Percentiles rank a stretch among this genome's conserved stretches.
These are phyloP conservation scores for Debaryomyces castellii DNA, from an alignment of 805 yeast genomes.

Conservation along the genomic window DNA sequence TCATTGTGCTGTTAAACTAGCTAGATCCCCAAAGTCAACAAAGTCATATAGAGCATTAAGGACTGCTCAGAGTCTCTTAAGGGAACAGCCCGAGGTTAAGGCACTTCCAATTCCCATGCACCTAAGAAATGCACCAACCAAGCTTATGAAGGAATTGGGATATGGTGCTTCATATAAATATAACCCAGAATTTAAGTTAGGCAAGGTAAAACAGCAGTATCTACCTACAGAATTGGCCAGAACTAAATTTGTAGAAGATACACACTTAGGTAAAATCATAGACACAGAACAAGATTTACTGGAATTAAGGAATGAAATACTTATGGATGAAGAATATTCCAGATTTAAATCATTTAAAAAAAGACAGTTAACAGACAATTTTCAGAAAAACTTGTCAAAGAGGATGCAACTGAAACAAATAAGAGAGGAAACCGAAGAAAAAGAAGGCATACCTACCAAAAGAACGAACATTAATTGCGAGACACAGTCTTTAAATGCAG, in stretches of 20 bases:
- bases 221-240: constrained; percentile 60
- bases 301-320: constrained; percentile 10
- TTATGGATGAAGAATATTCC: constrained; percentile 18
- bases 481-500: too few species aligned
- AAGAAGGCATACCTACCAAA: not conserved
- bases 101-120: constrained; percentile 75
- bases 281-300: constrained; percentile 17
- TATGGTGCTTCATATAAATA: constrained; percentile 85
- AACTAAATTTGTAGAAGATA: constrained; percentile 49
- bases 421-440: too few species aligned
- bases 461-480: too few species aligned
- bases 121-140: constrained; percentile 92
- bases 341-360: constrained; percentile 13
- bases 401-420: too few species aligned
- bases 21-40: constrained; percentile 82
- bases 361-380: not conserved
- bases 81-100: constrained; percentile 56
- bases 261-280: constrained; percentile 49
- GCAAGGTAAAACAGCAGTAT: constrained; percentile 71
- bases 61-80: constrained; percentile 57
- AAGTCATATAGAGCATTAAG: constrained; percentile 82
- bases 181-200: constrained; percentile 76
- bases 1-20: constrained; percentile 90
- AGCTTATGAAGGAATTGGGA: constrained; percentile 83
- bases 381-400: constrained; percentile 4